Percentiles rank a stretch among this genome's conserved stretches.
Conservation (phyloP, 176 grass and related monocot species). For the Oryza officinalis region DNA sequence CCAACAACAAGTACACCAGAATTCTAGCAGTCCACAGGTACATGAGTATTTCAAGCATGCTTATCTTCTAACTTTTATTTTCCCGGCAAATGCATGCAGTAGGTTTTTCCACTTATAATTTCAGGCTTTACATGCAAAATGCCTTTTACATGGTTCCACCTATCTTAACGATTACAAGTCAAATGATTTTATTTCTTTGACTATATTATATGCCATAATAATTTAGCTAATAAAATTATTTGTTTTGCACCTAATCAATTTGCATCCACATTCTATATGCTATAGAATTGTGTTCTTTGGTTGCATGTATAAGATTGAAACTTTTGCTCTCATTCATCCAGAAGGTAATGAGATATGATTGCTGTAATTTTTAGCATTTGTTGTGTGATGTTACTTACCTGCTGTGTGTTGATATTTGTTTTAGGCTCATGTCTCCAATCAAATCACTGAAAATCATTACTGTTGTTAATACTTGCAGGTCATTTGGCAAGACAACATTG, state of each 20-base stretch:
- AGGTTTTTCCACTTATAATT: background rate
- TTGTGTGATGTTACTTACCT: background rate
- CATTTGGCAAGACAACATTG: conserved; percentile 94
- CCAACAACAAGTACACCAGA: conserved; percentile 62
- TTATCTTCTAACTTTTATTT: conserved; percentile 15
- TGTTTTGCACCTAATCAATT: background rate
- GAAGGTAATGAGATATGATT: background rate
- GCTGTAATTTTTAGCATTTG: background rate
- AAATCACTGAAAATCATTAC: conserved; percentile 11
- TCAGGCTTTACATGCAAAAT: background rate
- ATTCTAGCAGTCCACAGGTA: conserved; percentile 77
- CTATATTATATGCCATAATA: background rate
- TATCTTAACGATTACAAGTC: background rate
- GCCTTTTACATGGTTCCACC: background rate
- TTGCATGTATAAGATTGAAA: background rate
- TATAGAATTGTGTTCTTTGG: background rate
- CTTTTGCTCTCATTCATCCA: background rate
- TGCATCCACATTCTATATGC: background rate
- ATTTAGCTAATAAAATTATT: background rate
- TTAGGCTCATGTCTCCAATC: conserved; percentile 6
- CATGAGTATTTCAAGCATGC: conserved; percentile 20
- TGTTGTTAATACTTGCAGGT: conserved; percentile 48
- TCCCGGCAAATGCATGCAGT: background rate
- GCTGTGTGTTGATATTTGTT: background rate
- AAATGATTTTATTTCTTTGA: conserved; percentile 7